Base-by-base conservation (phyloP, 2,329 filamentous ascomycete genomes). In the Pseudohalonectria lignicola region DNA sequence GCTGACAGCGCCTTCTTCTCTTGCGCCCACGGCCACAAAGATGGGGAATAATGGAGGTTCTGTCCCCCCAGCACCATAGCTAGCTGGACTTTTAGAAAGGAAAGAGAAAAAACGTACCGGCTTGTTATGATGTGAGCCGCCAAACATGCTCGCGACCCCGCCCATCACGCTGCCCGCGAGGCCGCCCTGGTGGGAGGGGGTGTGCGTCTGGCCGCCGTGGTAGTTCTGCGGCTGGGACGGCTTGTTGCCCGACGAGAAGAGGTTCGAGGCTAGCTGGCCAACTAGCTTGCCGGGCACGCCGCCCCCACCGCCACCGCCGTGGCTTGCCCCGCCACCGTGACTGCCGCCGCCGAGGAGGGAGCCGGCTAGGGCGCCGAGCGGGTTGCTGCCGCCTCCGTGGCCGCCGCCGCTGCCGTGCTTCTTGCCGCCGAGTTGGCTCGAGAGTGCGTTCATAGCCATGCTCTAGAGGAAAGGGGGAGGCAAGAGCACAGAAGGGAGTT, bases 391-490 rank as follows among this genome's bases (percentile, higher is more conserved):
- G 34, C 60, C 51, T 25, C 59, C 52, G 31, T 54, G 47, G 41
- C 59, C 48, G 36, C 50, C 47, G 35, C 55, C 45, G 19, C 59
- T 52, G 20, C 55, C 49, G 46, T 69, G 69, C 39, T 65, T 59
- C 38, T 62, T 64, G 39, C 69, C 64, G 30, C 57, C 52, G 34
- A 76, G 60, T 42, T 58, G 55, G 48, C 50, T 59, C 43, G 60
- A 49, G 32, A 81, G 61, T 32, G 72, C 62, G 51, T 77, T 79
- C 56, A 76, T 65, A 11, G 77, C 75, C 53, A 80, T 69, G 50
- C 61, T 69, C 75, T 79, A 36, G 25, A 19, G 20, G 23, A 31
- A 17, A 29, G 23, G 10, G n/a, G n/a, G n/a, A n/a, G n/a, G n/a
- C n/a, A n/a, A n/a, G n/a, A n/a, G n/a, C n/a, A n/a, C n/a, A n/a